Base-by-base conservation (phyloP, 352 stramenopile genomes). In the Pelagophyceae sp. region DNA sequence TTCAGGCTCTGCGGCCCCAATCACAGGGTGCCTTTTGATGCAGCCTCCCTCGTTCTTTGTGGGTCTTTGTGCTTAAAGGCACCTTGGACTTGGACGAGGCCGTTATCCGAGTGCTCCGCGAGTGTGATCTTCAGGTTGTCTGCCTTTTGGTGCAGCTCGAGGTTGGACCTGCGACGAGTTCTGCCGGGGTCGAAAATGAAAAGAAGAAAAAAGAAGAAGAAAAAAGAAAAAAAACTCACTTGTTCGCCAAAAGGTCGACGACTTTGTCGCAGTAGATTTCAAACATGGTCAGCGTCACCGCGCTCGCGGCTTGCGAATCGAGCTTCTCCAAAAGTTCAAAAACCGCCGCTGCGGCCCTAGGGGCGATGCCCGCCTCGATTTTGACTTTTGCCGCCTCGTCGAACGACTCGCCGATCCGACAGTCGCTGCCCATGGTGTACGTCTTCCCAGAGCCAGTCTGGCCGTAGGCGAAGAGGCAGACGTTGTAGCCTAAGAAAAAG, bases 241-340 rank as follows among this genome's bases (percentile, higher is more conserved):
- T 23, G 11, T 54, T 23, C 45, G 11, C 11, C 11, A 54, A 23
- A 23, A 91, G 81, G 79, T 91, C 87, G 27, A 81, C 75, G 32
- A 91, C 75, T n/a, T 85, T 85, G 74, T 91, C 87, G 35, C 83
- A 83, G 80, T 92, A 90, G 27, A 92, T 72, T 74, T 91, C 86
- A 51, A 90, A 83, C 86, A 91, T 91, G 54, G 80, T 83, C 45
- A 87, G 77, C 64, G 79, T 79, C 23, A 89, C 83, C 75, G 79
- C 71, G 70, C 80, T 50, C 38, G 83, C 72, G 80, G 82, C 81
- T 78, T 84, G 86, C 31, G 81, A 75, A 38, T 83, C 80, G 69
- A 81, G 78, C 69, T 87, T 81, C 72, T 83, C 78, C 23, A 90
- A 74, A n/a, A 89, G 82, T 20, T 80, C 77, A 76, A 90, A 90